Base-by-base conservation (phyloP, 73 alveolate genomes). In the Paraurostyla sp. region DNA sequence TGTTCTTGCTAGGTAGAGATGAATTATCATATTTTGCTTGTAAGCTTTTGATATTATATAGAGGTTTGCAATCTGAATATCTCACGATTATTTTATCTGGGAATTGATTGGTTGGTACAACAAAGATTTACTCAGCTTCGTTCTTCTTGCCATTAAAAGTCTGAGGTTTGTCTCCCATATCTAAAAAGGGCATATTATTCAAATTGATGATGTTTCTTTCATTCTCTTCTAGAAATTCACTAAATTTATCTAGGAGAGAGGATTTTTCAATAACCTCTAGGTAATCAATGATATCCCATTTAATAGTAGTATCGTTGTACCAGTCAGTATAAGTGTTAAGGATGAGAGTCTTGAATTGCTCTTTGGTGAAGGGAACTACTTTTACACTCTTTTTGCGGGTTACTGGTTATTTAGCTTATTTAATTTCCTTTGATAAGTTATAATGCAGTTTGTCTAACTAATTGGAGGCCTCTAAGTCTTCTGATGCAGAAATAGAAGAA, bases 41-140 rank as follows among this genome's bases (percentile, higher is more conserved):
- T 9, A 78, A 9, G 4, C 30, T 32, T 1, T 52, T 52, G 0
- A 40, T 13, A 2, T 51, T 27, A 36, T n/a, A 78, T 6, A 52
- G 1, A 30, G 89, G 89, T 25, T 78, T 51, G 63, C 89, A 78
- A 43, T 78, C 78, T 13, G 62, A 15, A 35, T 78, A 78, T 78
- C 33, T 78, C 9, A 78, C 22, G 40, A 78, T 54, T 7, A 78
- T 6, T 78, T 54, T 51, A 32, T 40, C 20, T 13, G 86, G 86
- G 52, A 13, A 45, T 25, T n/a, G 0, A 48, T 38, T 48, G 50
- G 35, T 46, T 6, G 86, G 86, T 18, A 73, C 59, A 9, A 73
- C 38, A 73, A 15, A 73, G 15, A 49, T 73, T 36, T 73, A 25
- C 52, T 73, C 65, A 73, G 86, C 86, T 48, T 73, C 86, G 2